A percentile compares a stretch with the other conserved stretches of the same genome.
Conservation (phyloP, 345 rosid genomes). For the Corchorus capsularis region DNA sequence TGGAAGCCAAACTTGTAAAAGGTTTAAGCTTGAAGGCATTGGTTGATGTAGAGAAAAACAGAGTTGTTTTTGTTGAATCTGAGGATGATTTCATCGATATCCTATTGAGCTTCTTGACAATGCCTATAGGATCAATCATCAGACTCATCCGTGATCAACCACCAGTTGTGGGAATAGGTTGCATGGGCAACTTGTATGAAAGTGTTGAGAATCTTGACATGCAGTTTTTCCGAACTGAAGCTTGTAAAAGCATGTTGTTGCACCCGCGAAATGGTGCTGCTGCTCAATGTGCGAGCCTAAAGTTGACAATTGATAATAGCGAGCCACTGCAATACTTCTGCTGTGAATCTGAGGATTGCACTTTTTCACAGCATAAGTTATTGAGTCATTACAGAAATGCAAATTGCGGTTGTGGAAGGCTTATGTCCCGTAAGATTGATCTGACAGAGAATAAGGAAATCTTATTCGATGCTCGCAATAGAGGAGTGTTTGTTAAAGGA, state of each 20-base stretch:
- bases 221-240: not conserved
- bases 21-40: slow-evolving; percentile 25
- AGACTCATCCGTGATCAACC: not conserved
- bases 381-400: not conserved
- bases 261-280: slow-evolving; percentile 15
- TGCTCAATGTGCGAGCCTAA: slow-evolving; percentile 11
- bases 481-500: slow-evolving; percentile 27
- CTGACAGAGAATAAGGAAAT: not conserved
- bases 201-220: slow-evolving; percentile 24
- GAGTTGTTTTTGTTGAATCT: slow-evolving; percentile 24
- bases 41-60: slow-evolving; percentile 23
- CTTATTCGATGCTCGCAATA: not conserved
- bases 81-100: slow-evolving; percentile 26
- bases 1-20: not conserved
- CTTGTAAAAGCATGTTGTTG: slow-evolving; percentile 25
- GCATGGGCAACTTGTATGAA: slow-evolving; percentile 25
- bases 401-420: slow-evolving; percentile 11
- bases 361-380: not conserved
- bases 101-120: slow-evolving; percentile 32
- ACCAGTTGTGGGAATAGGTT: not conserved
- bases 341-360: not conserved
- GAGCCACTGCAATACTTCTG: not conserved
- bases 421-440: not conserved
- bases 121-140: slow-evolving; percentile 28
- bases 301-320: slow-evolving; percentile 10